Percentiles rank a stretch among this genome's conserved stretches.
Evolutionary conservation across 2,329 filamentous ascomycete genomes (phyloP).

Genomic region (Hypocreales sp.): DNA sequence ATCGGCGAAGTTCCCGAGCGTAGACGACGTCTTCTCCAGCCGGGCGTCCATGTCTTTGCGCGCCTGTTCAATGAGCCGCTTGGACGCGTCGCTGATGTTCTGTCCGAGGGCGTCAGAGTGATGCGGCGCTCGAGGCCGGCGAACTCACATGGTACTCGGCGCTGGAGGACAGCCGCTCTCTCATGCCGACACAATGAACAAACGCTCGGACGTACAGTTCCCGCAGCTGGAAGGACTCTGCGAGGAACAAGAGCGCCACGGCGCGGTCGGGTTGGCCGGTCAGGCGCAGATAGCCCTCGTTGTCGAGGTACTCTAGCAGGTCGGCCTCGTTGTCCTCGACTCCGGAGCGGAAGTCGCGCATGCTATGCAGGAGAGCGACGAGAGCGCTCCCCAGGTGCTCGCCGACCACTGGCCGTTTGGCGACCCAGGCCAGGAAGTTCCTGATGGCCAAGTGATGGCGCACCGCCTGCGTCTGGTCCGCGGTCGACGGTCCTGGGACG

Average conservation of each 20-base stretch:
- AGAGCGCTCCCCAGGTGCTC: conserved; percentile 47
- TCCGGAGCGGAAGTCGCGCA: conserved; percentile 43
- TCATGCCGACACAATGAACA: conserved; percentile 67
- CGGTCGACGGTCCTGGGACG: conserved; percentile 46
- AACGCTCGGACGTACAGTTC: conserved; percentile 62
- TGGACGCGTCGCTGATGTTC: conserved; percentile 36
- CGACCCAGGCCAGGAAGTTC: conserved; percentile 62
- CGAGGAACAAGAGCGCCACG: conserved; percentile 49
- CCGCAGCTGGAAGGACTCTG: conserved; percentile 47
- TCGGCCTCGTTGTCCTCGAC: conserved; percentile 42
- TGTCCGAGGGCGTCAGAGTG: conserved; percentile 14
- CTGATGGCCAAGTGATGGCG: conserved; percentile 52
- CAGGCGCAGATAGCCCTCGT: conserved; percentile 55
- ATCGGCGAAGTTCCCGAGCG: conserved; percentile 52
- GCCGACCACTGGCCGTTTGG: conserved; percentile 51
- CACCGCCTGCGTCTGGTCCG: conserved; percentile 37
- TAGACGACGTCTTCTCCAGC: conserved; percentile 38
- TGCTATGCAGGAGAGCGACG: conserved; percentile 46
- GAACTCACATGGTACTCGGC: conserved; percentile 44
- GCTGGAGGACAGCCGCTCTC: conserved; percentile 37
- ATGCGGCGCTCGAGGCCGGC: not conserved
- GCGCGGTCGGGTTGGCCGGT: conserved; percentile 51
- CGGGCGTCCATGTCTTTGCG: conserved; percentile 50
- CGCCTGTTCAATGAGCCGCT: conserved; percentile 47
- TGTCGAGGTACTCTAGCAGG: conserved; percentile 49